These are phyloP conservation scores for Pestalotiopsis sp. DNA, from an alignment of 2,329 filamentous ascomycete genomes.

Conservation along the genomic window DNA sequence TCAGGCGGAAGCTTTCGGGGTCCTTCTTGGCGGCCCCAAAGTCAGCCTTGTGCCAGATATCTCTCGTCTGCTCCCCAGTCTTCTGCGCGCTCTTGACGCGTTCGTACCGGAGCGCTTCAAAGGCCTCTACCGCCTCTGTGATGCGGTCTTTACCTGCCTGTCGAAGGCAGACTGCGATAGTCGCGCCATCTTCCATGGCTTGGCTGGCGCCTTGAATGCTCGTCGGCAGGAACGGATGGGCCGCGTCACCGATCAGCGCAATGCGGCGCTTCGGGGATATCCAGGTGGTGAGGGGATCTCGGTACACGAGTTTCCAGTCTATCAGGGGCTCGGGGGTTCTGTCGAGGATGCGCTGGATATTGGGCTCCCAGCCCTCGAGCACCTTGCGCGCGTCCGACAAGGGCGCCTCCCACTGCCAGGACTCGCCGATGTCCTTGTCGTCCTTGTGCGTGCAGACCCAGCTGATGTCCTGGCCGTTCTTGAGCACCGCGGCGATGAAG, in stretches of 20 bases:
- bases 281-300: constrained; percentile 43
- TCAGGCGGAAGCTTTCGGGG: constrained; percentile 45
- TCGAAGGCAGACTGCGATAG: constrained; percentile 45
- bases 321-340: constrained; percentile 32
- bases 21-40: constrained; percentile 47
- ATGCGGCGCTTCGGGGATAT: constrained; percentile 42
- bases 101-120: constrained; percentile 49
- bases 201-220: constrained; percentile 50
- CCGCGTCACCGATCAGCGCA: constrained; percentile 50
- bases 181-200: constrained; percentile 52
- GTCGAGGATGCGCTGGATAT: constrained; percentile 44
- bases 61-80: constrained; percentile 47
- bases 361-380: constrained; percentile 32
- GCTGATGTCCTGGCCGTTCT: constrained; percentile 53
- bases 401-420: constrained; percentile 26
- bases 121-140: constrained; percentile 42
- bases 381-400: constrained; percentile 31
- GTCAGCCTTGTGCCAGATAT: constrained; percentile 56
- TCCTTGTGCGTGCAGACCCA: constrained; percentile 56
- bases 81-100: constrained; percentile 50
- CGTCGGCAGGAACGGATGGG: constrained; percentile 52
- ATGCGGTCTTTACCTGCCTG: constrained; percentile 35
- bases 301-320: constrained; percentile 40
- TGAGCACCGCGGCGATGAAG: constrained; percentile 54
- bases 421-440: constrained; percentile 31